Evolutionary conservation across 306 rosid genomes (phyloP).

Genomic region (Vigna nakashimae): DNA sequence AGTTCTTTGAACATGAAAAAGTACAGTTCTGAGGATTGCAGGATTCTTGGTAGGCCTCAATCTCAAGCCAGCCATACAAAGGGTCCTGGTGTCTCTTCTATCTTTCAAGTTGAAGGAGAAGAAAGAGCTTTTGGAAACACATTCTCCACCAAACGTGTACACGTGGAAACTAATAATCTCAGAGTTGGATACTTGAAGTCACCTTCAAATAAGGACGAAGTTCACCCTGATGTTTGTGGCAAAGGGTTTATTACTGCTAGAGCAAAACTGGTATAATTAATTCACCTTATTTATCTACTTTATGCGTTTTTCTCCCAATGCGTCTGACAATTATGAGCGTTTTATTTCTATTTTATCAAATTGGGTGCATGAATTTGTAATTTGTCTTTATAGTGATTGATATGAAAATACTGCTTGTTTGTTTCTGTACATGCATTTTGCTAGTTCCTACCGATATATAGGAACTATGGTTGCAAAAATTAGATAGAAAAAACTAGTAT

Average conservation of each 20-base stretch:
- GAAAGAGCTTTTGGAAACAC: constrained; percentile 59
- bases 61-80: constrained; percentile 48
- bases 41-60: constrained; percentile 60
- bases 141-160: constrained; percentile 63
- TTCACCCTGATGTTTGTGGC: constrained; percentile 52
- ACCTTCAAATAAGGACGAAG: constrained; percentile 67
- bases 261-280: constrained; percentile 46
- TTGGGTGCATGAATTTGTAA: neutral
- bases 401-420: too few species aligned
- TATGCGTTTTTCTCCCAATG: neutral
- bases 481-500: too few species aligned
- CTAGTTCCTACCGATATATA: too few species aligned
- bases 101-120: constrained; percentile 62
- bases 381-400: neutral
- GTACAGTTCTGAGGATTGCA: constrained; percentile 58
- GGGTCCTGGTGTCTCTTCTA: constrained; percentile 50
- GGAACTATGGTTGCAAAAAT: too few species aligned
- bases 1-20: constrained; percentile 51
- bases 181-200: constrained; percentile 61
- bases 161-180: constrained; percentile 64
- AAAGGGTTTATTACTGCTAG: constrained; percentile 67
- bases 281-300: neutral
- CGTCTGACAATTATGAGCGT: neutral
- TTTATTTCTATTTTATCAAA: constrained; percentile 21
- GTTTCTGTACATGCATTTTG: too few species aligned